Evolutionary conservation across 768 basidiomycete genomes (phyloP).

Genomic region (Mycena latifolia): DNA sequence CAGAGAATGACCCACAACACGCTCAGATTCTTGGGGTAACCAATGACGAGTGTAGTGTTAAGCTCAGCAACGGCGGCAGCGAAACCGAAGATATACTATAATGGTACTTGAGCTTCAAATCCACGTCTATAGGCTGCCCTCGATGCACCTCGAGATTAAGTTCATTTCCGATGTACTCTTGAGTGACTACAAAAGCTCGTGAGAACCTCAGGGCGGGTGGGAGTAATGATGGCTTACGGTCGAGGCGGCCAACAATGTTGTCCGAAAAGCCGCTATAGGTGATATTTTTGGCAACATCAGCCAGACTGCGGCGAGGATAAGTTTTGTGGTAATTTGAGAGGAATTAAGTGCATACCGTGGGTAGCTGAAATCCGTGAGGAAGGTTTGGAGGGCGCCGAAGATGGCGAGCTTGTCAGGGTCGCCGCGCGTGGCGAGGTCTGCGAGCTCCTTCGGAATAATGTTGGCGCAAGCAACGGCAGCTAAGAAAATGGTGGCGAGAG

Average conservation of each 20-base stretch:
- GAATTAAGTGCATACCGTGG: conserved; percentile 1
- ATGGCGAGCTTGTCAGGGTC: conserved; percentile 1
- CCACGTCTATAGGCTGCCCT: too few relatives aligned
- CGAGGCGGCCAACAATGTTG: too few relatives aligned
- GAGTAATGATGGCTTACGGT: too few relatives aligned
- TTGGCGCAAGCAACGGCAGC: conserved; percentile 7
- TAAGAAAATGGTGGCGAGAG: background rate
- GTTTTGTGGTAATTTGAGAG: background rate
- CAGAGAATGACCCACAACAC: background rate
- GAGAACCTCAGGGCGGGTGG: too few relatives aligned
- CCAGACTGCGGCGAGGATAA: conserved; percentile 1
- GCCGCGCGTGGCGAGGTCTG: conserved; percentile 18
- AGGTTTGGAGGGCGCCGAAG: conserved; percentile 4
- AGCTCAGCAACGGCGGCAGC: conserved; percentile 13
- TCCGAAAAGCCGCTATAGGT: too few relatives aligned
- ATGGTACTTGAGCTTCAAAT: too few relatives aligned
- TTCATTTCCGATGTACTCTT: conserved; percentile 19
- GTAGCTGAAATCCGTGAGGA: conserved; percentile 14
- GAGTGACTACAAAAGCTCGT: too few relatives aligned
- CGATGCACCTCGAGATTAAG: conserved; percentile 23
- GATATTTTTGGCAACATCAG: background rate
- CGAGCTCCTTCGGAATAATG: conserved; percentile 6
- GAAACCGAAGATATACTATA: conserved; percentile 16
- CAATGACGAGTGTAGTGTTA: background rate
- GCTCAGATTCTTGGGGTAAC: conserved; percentile 9